Percentiles rank a stretch among this genome's conserved stretches.
Evolutionary conservation across 306 rosid species (phyloP).

Genomic region (Malus domestica): DNA sequence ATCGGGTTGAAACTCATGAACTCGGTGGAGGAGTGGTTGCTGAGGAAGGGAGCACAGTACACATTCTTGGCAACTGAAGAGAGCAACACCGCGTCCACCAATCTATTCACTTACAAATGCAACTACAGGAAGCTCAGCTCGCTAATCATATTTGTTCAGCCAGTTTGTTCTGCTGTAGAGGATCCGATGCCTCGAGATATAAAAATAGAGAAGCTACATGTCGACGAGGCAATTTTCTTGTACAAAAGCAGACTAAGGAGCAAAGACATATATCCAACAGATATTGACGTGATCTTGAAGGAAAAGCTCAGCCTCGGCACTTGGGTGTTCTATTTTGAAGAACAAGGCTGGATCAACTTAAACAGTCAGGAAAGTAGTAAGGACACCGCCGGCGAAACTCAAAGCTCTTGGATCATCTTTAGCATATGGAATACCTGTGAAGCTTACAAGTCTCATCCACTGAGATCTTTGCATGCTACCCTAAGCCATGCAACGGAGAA

Average conservation of each 20-base stretch:
- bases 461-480: slow-evolving; percentile 35
- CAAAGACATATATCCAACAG: slow-evolving; percentile 51
- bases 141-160: slow-evolving; percentile 50
- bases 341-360: slow-evolving; percentile 38
- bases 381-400: slow-evolving; percentile 21
- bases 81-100: slow-evolving; percentile 47
- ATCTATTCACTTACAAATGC: slow-evolving; percentile 58
- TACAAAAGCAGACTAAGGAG: slow-evolving; percentile 33
- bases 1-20: slow-evolving; percentile 51
- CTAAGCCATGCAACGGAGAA: slow-evolving; percentile 48
- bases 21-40: slow-evolving; percentile 67
- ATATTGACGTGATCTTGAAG: slow-evolving; percentile 52
- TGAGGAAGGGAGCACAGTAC: slow-evolving; percentile 58
- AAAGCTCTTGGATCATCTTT: slow-evolving; percentile 56
- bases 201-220: slow-evolving; percentile 41
- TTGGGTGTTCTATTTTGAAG: slow-evolving; percentile 60
- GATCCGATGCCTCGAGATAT: slow-evolving; percentile 33
- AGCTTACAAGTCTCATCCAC: slow-evolving; percentile 43
- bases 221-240: slow-evolving; percentile 46
- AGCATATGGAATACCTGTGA: slow-evolving; percentile 68
- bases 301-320: slow-evolving; percentile 64
- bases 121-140: slow-evolving; percentile 49
- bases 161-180: slow-evolving; percentile 27
- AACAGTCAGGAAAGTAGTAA: slow-evolving; percentile 11
- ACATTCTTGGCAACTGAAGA: slow-evolving; percentile 56